Evolutionary conservation across 1,284 basidiomycete genomes (phyloP).

Genomic region (Melampsora allii-populina): DNA sequence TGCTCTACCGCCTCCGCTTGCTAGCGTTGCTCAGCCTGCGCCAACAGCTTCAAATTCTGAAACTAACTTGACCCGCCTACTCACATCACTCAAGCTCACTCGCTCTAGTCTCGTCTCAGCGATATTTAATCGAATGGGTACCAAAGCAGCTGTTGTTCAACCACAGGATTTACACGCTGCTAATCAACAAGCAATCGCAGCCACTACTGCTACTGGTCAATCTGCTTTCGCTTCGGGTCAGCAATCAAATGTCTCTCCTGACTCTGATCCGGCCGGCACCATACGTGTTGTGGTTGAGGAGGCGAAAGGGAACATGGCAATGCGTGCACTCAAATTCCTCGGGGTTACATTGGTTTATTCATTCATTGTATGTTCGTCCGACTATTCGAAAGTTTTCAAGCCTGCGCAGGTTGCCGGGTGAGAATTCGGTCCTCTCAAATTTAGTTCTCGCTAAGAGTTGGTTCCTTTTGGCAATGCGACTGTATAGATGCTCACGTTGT

Average conservation of each 20-base stretch:
- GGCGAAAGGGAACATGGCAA: conserved; percentile 58
- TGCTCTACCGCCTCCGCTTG: neutral
- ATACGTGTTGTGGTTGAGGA: conserved; percentile 75
- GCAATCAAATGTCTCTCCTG: neutral
- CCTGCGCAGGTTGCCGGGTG: conserved; percentile 7
- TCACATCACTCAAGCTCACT: conserved; percentile 13
- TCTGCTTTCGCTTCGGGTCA: neutral
- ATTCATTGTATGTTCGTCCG: conserved; percentile 62
- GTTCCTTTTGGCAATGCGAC: neutral
- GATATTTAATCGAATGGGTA: conserved; percentile 24
- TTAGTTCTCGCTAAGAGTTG: neutral
- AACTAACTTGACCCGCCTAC: neutral
- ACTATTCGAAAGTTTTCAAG: neutral
- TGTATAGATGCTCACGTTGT: conserved; percentile 61
- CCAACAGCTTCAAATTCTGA: neutral
- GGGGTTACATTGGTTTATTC: conserved; percentile 40
- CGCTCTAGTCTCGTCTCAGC: conserved; percentile 8
- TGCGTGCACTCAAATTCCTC: conserved; percentile 38
- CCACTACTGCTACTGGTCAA: conserved; percentile 13
- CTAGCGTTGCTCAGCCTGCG: neutral
- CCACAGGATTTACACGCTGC: conserved; percentile 25
- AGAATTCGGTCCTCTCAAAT: conserved; percentile 55
- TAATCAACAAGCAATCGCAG: conserved; percentile 32
- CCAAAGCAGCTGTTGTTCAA: conserved; percentile 23
- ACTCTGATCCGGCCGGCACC: conserved; percentile 49